phyloP scores from a whole-genome alignment of 2,329 filamentous ascomycete genomes.

The Epichloe brachyelytri region DNA sequence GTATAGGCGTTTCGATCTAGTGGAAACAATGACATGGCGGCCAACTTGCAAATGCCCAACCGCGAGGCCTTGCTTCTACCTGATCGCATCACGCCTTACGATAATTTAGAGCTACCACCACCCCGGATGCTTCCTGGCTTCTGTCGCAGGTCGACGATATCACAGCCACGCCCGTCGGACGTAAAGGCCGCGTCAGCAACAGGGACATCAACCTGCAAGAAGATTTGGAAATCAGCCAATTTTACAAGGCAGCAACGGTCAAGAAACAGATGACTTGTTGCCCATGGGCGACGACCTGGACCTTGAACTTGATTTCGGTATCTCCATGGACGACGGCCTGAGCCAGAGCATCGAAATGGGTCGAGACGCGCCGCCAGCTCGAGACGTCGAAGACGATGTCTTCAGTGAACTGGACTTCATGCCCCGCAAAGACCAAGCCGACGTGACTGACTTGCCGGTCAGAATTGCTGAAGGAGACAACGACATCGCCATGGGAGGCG shows the following conservation, averaged over 20 bases:
- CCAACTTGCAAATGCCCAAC: constrained; percentile 65
- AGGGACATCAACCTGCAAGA: constrained; percentile 57
- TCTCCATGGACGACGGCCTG: constrained; percentile 56
- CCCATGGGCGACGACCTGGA: constrained; percentile 55
- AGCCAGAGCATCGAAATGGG: constrained; percentile 73
- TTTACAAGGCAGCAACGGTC: constrained; percentile 55
- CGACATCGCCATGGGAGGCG: constrained; percentile 46
- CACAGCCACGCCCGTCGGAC: constrained; percentile 37
- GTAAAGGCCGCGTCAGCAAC: constrained; percentile 44
- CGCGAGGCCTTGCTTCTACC: constrained; percentile 80
- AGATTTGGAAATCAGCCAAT: constrained; percentile 64
- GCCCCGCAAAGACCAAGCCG: constrained; percentile 38
- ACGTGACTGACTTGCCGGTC: constrained; percentile 44
- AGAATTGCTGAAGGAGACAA: constrained; percentile 52
- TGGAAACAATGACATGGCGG: constrained; percentile 91
- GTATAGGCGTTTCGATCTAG: constrained; percentile 78
- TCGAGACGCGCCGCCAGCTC: constrained; percentile 64
- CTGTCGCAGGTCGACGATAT: constrained; percentile 60
- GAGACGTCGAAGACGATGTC: constrained; percentile 57
- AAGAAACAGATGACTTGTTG: constrained; percentile 45
- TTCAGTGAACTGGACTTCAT: constrained; percentile 50
- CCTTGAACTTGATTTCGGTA: constrained; percentile 60
- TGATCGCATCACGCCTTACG: constrained; percentile 85
- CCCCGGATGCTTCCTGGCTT: constrained; percentile 81
- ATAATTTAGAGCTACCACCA: constrained; percentile 63